Evolutionary conservation across 2,329 filamentous ascomycete species (phyloP), one percentile per base, ranked within the genome.

Genomic region (Nemania abortiva): DNA sequence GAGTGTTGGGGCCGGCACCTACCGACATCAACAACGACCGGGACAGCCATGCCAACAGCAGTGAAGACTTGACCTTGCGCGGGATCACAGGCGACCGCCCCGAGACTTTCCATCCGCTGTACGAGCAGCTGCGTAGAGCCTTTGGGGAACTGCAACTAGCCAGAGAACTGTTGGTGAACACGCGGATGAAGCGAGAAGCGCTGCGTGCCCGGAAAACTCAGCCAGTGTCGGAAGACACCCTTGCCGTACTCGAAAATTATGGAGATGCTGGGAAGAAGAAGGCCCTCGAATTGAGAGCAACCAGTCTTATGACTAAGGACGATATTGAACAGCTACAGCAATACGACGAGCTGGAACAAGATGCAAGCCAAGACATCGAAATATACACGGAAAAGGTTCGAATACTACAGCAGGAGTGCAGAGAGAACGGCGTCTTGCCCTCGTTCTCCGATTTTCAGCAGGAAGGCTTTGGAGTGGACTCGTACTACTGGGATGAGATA

Each of bases 81-180:
- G 77, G 77, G 10, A 79, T 79, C 52, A 73, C 72, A n/a, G 76
- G 74, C 55, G 77, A 79, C 24, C 74, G 77, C 4, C 70, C 74
- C 0, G 81, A 83, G 63, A 82, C 84, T 47, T 74, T 82, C 1
- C 85, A 88, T 68, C 86, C 86, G 1, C 76, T 84, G 2, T 87
- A 86, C 70, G 72, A 78, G 11, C 76, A 82, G 20, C 78, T 88
- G 6, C 79, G 84, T 18, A 79, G 81, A 13, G 79, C 81, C 1
- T 80, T 84, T 10, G 82, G 80, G 1, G 82, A 87, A 20, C 76
- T 84, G n/a, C 80, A 83, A 53, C 79, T 85, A 34, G 83, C 84
- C 15, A 81, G 79, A 57, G 86, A 88, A 66, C 81, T 84, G n/a
- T 76, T 82, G 39, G 77, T 80, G 5, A 84, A 87, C 49, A 79